phyloP scores from a whole-genome alignment of 208 protist genomes.

The Leptomonas pyrrhocoris region DNA sequence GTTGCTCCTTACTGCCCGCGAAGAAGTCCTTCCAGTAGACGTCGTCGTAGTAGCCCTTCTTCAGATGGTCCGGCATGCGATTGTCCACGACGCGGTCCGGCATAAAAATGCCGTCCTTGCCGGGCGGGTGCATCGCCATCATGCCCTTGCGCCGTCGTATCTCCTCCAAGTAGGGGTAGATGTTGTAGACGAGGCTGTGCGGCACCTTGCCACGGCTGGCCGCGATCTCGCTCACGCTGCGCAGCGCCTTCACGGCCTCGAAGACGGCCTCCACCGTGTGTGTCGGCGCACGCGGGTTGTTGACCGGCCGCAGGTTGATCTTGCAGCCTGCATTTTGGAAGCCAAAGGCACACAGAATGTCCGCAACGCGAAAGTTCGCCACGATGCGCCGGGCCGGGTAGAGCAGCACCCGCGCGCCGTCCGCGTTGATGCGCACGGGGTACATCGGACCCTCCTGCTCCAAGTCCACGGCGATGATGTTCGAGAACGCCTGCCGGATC shows the following conservation, averaged over 20 bases:
- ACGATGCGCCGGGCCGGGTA: slow-evolving; percentile 91
- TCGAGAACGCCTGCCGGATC: slow-evolving; percentile 89
- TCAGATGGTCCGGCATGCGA: slow-evolving; percentile 91
- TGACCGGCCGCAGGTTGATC: slow-evolving; percentile 80
- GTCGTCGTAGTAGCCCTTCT: slow-evolving; percentile 94
- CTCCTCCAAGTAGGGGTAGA: slow-evolving; percentile 94
- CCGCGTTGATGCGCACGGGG: slow-evolving; percentile 89
- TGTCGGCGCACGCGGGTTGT: slow-evolving; percentile 88
- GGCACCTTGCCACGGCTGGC: slow-evolving; percentile 92
- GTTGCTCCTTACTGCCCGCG: slow-evolving; percentile 85
- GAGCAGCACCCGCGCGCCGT: slow-evolving; percentile 87
- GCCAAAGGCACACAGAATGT: slow-evolving; percentile 94
- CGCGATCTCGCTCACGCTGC: slow-evolving; percentile 91
- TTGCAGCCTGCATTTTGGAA: slow-evolving; percentile 92
- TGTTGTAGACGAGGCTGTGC: slow-evolving; percentile 92
- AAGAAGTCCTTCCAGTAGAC: slow-evolving; percentile 95
- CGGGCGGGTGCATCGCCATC: slow-evolving; percentile 93
- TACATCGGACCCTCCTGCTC: slow-evolving; percentile 95
- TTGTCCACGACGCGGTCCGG: slow-evolving; percentile 93
- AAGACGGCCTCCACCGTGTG: slow-evolving; percentile 92
- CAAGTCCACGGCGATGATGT: slow-evolving; percentile 93
- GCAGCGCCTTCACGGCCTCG: slow-evolving; percentile 88
- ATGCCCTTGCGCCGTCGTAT: slow-evolving; percentile 91
- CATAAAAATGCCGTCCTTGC: slow-evolving; percentile 91
- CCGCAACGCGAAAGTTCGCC: slow-evolving; percentile 90